A percentile compares a stretch with the other conserved stretches of the same genome.
phyloP scores from a whole-genome alignment of 192 early-diverging fungal genomes.

The Linnemannia hyalina region DNA sequence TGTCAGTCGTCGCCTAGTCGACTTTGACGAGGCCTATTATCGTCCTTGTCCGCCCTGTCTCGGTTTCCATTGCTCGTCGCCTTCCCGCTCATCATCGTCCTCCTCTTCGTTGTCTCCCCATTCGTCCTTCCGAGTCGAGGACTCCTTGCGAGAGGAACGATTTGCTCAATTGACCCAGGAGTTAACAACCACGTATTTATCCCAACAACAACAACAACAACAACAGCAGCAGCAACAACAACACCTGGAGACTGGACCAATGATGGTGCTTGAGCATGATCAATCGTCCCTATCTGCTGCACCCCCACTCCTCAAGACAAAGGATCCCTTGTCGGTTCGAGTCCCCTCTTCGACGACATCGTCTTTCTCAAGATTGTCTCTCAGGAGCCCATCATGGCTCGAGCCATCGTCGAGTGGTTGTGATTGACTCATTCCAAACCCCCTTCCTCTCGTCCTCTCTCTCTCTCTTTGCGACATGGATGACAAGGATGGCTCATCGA shows the following conservation, averaged over 20 bases:
- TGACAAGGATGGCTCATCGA: slow-evolving; percentile 1
- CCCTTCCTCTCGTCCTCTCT: neutral
- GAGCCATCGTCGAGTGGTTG: neutral
- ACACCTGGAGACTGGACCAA: slow-evolving; percentile 3
- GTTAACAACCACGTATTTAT: neutral
- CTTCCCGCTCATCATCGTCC: neutral
- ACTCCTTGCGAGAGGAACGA: slow-evolving; percentile 14
- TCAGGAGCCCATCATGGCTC: neutral
- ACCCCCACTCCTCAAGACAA: slow-evolving; percentile 6
- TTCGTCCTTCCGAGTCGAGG: neutral
- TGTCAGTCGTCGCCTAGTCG: neutral
- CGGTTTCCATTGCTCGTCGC: slow-evolving; percentile 17
- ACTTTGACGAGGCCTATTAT: slow-evolving; percentile 13
- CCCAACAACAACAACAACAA: slow-evolving; percentile 18
- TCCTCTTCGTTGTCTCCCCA: neutral
- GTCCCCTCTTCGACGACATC: neutral
- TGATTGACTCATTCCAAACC: neutral
- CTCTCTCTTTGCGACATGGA: neutral
- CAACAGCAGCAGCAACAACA: slow-evolving; percentile 14
- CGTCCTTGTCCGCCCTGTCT: slow-evolving; percentile 19
- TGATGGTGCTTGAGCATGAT: slow-evolving; percentile 10
- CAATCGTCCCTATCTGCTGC: slow-evolving; percentile 6
- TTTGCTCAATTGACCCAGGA: slow-evolving; percentile 25
- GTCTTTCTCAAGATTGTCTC: neutral
- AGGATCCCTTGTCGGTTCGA: slow-evolving; percentile 21